Conservation (phyloP, 139 green algal genomes). For the Coelastrella sp. region DNA sequence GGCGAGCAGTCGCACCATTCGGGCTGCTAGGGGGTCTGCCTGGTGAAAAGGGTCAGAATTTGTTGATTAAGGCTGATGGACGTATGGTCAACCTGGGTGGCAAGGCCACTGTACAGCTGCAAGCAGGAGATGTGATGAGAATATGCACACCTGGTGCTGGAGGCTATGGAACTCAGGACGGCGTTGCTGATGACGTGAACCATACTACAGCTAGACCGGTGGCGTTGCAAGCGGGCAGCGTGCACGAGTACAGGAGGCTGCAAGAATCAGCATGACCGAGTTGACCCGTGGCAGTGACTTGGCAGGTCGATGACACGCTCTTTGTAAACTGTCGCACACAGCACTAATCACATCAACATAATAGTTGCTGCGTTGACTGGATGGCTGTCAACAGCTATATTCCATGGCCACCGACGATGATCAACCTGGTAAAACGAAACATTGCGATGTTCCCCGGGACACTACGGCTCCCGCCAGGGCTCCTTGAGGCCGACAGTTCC, state of each 20-base stretch:
- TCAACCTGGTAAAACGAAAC: too few species aligned
- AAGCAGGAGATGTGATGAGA: constrained; percentile 70
- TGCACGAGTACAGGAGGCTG: constrained; percentile 42
- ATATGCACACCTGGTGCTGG: constrained; percentile 86
- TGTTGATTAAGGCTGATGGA: constrained; percentile 63
- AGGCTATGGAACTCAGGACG: constrained; percentile 55
- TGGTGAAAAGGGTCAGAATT: constrained; percentile 81
- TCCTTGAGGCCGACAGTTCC: too few species aligned
- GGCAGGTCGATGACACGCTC: background rate
- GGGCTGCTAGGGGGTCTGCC: constrained; percentile 83
- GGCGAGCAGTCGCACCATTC: constrained; percentile 81
- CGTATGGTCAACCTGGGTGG: constrained; percentile 54
- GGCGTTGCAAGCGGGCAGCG: constrained; percentile 32
- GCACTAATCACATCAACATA: background rate
- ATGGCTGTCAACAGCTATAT: too few species aligned
- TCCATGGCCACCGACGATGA: too few species aligned
- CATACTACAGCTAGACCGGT: background rate
- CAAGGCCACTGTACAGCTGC: constrained; percentile 82
- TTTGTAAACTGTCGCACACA: background rate
- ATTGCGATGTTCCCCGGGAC: too few species aligned
- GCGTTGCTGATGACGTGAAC: background rate
- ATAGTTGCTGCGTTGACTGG: too few species aligned
- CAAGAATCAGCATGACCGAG: constrained; percentile 20
- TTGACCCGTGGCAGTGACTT: background rate
- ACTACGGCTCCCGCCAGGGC: too few species aligned